A percentile compares a stretch with the other conserved stretches of the same genome.
phyloP scores from a whole-genome alignment of 257 asterid genomes.

The Primulina huaijiensis region DNA sequence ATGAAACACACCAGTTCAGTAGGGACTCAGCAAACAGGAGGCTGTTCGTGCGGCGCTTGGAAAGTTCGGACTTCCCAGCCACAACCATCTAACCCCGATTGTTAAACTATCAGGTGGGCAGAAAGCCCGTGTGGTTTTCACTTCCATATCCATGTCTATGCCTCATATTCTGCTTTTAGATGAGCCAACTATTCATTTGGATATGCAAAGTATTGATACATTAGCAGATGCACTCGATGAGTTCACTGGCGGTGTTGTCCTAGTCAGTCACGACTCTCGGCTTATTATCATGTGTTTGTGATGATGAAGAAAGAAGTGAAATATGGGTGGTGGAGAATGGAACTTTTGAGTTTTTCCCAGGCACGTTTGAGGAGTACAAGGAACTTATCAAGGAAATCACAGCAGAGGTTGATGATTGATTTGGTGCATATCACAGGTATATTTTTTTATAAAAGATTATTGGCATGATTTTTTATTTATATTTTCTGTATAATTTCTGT shows the following conservation, averaged over 20 bases:
- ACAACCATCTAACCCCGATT: conserved; percentile 63
- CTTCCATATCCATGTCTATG: conserved; percentile 69
- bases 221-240: conserved; percentile 70
- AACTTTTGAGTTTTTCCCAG: conserved; percentile 34
- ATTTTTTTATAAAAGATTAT: neutral
- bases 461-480: no score
- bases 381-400: conserved; percentile 41
- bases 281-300: conserved; percentile 42
- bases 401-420: conserved; percentile 45
- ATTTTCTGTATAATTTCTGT: neutral
- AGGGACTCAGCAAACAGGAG: conserved; percentile 64
- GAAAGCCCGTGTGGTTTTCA: conserved; percentile 64
- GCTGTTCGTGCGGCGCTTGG: conserved; percentile 73
- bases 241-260: conserved; percentile 59
- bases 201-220: conserved; percentile 77
- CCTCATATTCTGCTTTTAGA: conserved; percentile 65
- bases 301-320: conserved; percentile 44
- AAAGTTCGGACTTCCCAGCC: conserved; percentile 73
- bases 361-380: conserved; percentile 40
- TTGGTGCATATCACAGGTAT: neutral
- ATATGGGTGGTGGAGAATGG: conserved; percentile 48
- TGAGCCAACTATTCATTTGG: conserved; percentile 74
- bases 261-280: conserved; percentile 46
- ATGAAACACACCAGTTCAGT: conserved; percentile 66
- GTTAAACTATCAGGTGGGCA: conserved; percentile 70